Percentiles rank a stretch among this genome's conserved stretches.
phyloP scores from a whole-genome alignment of 2,329 filamentous ascomycete species.

The Aspergillus aculeatinus region DNA sequence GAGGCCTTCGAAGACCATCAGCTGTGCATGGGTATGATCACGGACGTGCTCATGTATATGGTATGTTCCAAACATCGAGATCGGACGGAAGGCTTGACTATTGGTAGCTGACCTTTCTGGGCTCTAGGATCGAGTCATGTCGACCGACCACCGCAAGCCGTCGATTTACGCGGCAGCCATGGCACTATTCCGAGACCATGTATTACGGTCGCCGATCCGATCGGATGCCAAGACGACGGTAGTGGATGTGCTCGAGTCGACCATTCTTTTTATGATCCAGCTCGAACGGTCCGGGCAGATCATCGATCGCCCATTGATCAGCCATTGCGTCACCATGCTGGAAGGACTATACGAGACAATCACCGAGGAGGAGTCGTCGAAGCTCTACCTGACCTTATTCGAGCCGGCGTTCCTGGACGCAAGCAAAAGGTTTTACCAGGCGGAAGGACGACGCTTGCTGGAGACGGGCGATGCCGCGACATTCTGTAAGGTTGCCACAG shows the following conservation, averaged over 20 bases:
- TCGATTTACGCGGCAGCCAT: conserved; percentile 84
- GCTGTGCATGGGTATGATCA: conserved; percentile 92
- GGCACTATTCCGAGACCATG: conserved; percentile 81
- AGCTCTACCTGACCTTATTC: conserved; percentile 80
- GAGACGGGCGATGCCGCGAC: conserved; percentile 75
- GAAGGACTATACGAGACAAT: conserved; percentile 82
- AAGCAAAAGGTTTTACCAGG: conserved; percentile 71
- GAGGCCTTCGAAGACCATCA: conserved; percentile 86
- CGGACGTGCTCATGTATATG: conserved; percentile 96
- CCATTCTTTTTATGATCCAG: conserved; percentile 84
- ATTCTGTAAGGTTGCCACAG: conserved; percentile 75
- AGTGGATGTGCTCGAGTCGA: conserved; percentile 72
- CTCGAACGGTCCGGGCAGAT: conserved; percentile 90
- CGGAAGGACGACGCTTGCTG: conserved; percentile 72
- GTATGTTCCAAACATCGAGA: conserved; percentile 38
- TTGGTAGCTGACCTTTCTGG: conserved; percentile 6
- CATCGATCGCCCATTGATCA: conserved; percentile 79
- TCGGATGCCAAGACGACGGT: conserved; percentile 51
- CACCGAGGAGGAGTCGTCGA: conserved; percentile 72
- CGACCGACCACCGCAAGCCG: conserved; percentile 67
- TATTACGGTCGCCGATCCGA: conserved; percentile 63
- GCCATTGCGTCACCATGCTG: conserved; percentile 84
- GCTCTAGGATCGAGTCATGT: conserved; percentile 72
- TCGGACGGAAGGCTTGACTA: not conserved
- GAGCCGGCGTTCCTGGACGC: conserved; percentile 73